Evolutionary conservation across 305 asterid species (phyloP).

Genomic region (Fraxinus platypoda): DNA sequence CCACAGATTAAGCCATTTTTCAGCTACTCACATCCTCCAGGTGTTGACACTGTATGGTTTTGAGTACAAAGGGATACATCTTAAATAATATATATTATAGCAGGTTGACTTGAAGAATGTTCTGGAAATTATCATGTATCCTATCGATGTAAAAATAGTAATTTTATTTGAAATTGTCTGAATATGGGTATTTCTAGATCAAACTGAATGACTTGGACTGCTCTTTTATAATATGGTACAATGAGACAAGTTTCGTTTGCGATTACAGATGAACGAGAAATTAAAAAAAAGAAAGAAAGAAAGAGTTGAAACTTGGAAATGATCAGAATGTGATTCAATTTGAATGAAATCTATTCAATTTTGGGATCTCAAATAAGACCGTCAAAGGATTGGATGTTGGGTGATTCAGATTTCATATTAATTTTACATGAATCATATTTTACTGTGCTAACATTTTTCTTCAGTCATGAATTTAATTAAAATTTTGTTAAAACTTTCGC

Average conservation of each 20-base stretch:
- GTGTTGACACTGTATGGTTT: constrained; percentile 94
- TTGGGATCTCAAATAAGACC: not conserved
- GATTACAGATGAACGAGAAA: not conserved
- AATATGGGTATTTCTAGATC: not conserved
- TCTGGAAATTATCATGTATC: not conserved
- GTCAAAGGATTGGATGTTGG: not conserved
- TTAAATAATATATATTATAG: constrained; percentile 62
- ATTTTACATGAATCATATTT: not conserved
- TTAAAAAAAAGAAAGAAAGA: not conserved
- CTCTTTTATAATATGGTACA: not conserved
- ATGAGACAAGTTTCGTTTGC: constrained; percentile 4
- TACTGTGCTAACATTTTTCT: not conserved
- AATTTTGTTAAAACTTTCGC: not conserved
- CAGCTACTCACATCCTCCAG: constrained; percentile 85
- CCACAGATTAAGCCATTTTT: constrained; percentile 85
- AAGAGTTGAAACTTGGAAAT: not conserved
- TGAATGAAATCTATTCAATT: not conserved
- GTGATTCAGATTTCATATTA: not conserved
- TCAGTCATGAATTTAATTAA: not conserved
- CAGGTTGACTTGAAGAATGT: not conserved
- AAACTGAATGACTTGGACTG: constrained; percentile 3
- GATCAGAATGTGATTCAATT: not conserved
- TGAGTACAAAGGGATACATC: constrained; percentile 92
- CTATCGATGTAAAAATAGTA: not conserved
- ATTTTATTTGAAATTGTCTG: not conserved